phyloP scores from a whole-genome alignment of 805 yeast species.

The Scheffersomyces stipitis region DNA sequence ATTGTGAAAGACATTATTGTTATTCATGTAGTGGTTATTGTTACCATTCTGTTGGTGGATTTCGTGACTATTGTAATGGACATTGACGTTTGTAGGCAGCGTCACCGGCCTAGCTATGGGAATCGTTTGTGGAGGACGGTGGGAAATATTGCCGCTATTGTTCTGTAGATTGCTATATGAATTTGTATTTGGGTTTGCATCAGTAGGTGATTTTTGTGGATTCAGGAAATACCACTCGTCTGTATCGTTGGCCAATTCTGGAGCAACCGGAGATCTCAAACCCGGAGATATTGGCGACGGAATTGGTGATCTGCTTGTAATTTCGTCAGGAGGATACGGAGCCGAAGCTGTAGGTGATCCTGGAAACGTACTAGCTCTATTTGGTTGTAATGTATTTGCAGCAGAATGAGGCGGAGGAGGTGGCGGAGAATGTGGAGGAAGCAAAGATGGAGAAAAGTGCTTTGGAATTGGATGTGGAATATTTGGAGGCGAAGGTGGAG shows the following conservation, averaged over 20 bases:
- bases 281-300: no score
- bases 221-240: conserved; percentile 2
- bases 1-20: not conserved
- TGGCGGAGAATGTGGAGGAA: not conserved
- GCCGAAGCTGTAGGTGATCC: conserved; percentile 1
- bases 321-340: conserved; percentile 4
- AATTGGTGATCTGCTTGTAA: no score
- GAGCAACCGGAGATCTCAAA: no score
- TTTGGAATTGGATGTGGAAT: not conserved
- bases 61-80: not conserved
- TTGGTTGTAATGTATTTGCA: not conserved
- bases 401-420: conserved; percentile 2
- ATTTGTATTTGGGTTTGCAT: no score
- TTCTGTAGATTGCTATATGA: no score
- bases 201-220: no score
- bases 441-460: not conserved
- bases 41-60: not conserved
- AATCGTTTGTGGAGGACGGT: conserved; percentile 1
- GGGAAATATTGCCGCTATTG: not conserved
- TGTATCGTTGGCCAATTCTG: not conserved
- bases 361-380: conserved; percentile 1
- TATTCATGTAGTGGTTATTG: not conserved
- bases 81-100: not conserved
- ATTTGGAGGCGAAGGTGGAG: no score
- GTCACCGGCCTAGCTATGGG: conserved; percentile 2